Percentiles rank a stretch among this genome's conserved stretches.
Conservation (phyloP, 2,329 filamentous ascomycete genomes). For the Talaromyces albobiverticillius region DNA sequence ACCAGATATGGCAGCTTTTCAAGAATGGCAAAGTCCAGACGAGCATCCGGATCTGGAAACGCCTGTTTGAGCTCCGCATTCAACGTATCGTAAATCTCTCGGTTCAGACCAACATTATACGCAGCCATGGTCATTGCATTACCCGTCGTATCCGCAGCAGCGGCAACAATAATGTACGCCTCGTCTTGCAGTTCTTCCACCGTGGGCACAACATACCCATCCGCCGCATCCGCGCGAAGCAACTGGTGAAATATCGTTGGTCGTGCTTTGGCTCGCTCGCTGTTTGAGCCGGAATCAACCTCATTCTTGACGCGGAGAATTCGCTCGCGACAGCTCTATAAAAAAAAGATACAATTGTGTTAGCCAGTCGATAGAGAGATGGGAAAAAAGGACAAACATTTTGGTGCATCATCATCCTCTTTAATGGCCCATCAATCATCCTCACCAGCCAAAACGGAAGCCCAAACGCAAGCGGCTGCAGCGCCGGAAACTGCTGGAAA, state of each 20-base stretch:
- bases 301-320: conserved; percentile 19
- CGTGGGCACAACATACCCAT: conserved; percentile 20
- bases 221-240: conserved; percentile 17
- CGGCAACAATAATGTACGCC: conserved; percentile 25
- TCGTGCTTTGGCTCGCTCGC: conserved; percentile 3
- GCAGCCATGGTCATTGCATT: conserved; percentile 31
- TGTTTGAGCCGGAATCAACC: conserved; percentile 17
- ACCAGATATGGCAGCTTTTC: conserved; percentile 36
- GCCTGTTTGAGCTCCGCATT: conserved; percentile 27
- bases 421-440: conserved; percentile 14
- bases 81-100: conserved; percentile 23
- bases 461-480: conserved; percentile 16
- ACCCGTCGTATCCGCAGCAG: conserved; percentile 34
- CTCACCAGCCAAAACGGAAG: conserved; percentile 21
- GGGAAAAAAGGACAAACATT: conserved; percentile 12
- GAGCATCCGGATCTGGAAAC: conserved; percentile 27
- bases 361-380: neutral
- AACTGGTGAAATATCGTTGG: conserved; percentile 23
- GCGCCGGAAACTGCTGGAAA: conserved; percentile 23
- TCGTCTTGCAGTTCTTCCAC: conserved; percentile 27
- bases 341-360: neutral
- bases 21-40: conserved; percentile 25
- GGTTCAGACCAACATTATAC: conserved; percentile 29
- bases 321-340: conserved; percentile 16
- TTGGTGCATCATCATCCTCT: conserved; percentile 18